A percentile compares a stretch with the other conserved stretches of the same genome.
phyloP scores from a whole-genome alignment of 2,329 filamentous ascomycete species.

The Ophiostoma sp. region DNA sequence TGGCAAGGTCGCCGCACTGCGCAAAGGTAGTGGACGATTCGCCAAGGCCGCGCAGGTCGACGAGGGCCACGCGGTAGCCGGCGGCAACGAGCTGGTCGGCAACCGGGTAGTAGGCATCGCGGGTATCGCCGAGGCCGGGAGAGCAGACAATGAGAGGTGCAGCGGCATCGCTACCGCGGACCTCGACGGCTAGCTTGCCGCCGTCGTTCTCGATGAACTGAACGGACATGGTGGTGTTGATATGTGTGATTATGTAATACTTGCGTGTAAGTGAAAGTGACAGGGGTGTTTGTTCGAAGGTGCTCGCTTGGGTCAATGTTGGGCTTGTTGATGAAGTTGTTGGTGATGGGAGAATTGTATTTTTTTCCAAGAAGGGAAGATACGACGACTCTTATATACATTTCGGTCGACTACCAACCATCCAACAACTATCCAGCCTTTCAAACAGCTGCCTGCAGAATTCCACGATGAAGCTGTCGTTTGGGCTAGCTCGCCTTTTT shows the following conservation, averaged over 20 bases:
- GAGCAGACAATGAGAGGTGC: constrained; percentile 26
- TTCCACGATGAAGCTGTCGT: neutral
- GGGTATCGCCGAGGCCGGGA: constrained; percentile 26
- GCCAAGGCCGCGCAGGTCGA: constrained; percentile 27
- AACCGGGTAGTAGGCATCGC: constrained; percentile 25
- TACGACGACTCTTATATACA: neutral
- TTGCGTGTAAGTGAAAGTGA: neutral
- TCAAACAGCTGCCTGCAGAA: neutral
- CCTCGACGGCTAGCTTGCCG: constrained; percentile 26
- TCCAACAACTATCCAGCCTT: neutral
- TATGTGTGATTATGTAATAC: neutral
- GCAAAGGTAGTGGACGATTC: constrained; percentile 22
- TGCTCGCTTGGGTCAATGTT: no score
- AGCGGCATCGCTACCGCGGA: constrained; percentile 17
- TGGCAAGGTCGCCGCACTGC: constrained; percentile 25
- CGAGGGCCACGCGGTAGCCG: constrained; percentile 26
- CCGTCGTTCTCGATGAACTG: constrained; percentile 16
- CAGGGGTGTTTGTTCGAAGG: neutral
- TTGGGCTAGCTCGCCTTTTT: constrained; percentile 20
- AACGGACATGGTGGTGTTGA: constrained; percentile 14
- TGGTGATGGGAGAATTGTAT: neutral
- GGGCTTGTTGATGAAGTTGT: neutral
- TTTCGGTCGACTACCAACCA: neutral
- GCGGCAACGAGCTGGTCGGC: constrained; percentile 25
- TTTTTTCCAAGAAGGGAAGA: neutral